A percentile compares a stretch with the other conserved stretches of the same genome.
Evolutionary conservation across 495 filamentous ascomycete species (phyloP).

Genomic region (Penicillium diatomitis): DNA sequence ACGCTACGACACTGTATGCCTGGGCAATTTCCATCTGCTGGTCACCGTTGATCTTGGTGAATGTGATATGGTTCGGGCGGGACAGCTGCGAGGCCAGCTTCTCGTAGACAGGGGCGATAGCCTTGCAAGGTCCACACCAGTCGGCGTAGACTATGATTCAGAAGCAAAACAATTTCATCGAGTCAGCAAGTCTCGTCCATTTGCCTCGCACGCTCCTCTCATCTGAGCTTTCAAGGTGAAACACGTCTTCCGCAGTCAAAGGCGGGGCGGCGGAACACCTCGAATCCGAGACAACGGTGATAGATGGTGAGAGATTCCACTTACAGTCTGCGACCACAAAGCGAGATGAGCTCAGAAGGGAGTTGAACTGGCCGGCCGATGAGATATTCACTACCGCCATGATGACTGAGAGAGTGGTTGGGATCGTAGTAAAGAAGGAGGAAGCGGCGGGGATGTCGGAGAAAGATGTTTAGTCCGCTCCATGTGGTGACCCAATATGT

Average conservation of each 20-base stretch:
- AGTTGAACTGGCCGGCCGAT: slow-evolving; percentile 61
- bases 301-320: slow-evolving; percentile 19
- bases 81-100: slow-evolving; percentile 65
- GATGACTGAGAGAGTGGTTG: slow-evolving; percentile 3
- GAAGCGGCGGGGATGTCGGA: slow-evolving; percentile 8
- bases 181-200: no score
- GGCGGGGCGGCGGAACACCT: neutral
- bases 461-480: slow-evolving; percentile 14
- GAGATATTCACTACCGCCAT: slow-evolving; percentile 56
- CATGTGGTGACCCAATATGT: slow-evolving; percentile 21
- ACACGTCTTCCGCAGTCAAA: neutral
- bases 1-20: slow-evolving; percentile 65
- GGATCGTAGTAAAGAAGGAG: slow-evolving; percentile 4
- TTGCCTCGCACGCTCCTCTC: no score
- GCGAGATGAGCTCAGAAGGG: slow-evolving; percentile 54
- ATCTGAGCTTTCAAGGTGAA: no score
- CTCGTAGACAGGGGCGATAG: slow-evolving; percentile 77
- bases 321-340: slow-evolving; percentile 83
- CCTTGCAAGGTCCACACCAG: slow-evolving; percentile 80
- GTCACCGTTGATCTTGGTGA: slow-evolving; percentile 81
- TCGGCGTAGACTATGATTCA: slow-evolving; percentile 64
- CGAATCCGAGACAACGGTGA: neutral
- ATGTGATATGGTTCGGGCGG: slow-evolving; percentile 63
- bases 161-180: no score
- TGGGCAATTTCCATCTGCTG: slow-evolving; percentile 62